phyloP scores from a whole-genome alignment of 2,329 filamentous ascomycete species.

The Chaetomium sp. region DNA sequence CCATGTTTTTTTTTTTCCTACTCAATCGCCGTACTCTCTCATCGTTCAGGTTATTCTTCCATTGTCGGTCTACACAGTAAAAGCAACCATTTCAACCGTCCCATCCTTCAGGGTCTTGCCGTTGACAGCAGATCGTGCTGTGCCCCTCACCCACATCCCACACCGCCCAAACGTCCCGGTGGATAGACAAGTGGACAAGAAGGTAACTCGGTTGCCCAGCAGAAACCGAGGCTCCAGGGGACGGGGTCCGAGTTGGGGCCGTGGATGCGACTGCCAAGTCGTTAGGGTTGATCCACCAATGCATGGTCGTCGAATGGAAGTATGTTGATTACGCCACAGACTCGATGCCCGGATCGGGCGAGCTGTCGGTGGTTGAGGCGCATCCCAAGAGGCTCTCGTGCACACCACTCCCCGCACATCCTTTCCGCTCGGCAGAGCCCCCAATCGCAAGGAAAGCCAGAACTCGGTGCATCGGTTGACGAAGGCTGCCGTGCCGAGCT shows the following conservation, averaged over 20 bases:
- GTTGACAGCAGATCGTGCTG: not conserved
- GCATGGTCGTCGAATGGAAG: conserved; percentile 8
- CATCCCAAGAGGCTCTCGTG: conserved; percentile 13
- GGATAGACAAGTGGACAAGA: no score
- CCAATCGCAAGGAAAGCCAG: conserved; percentile 29
- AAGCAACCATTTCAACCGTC: not conserved
- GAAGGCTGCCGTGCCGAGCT: not conserved
- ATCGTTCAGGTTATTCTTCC: not conserved
- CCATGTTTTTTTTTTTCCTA: not conserved
- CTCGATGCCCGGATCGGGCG: conserved; percentile 1
- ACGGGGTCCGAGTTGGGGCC: conserved; percentile 5
- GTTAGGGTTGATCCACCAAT: not conserved
- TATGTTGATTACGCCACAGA: conserved; percentile 16
- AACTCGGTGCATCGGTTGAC: conserved; percentile 22
- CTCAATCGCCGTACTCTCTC: not conserved
- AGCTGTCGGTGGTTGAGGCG: conserved; percentile 9
- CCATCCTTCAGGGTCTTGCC: not conserved
- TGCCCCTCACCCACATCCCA: not conserved
- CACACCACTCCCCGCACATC: not conserved
- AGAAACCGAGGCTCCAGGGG: conserved; percentile 20
- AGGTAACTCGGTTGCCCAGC: not conserved
- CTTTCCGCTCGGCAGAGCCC: not conserved
- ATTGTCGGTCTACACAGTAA: not conserved
- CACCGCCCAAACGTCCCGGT: not conserved
- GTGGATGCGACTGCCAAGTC: conserved; percentile 20